Evolutionary conservation across 805 yeast genomes (phyloP), one percentile per base, ranked within the genome.

Genomic region (Ogataea wickerhamii): DNA sequence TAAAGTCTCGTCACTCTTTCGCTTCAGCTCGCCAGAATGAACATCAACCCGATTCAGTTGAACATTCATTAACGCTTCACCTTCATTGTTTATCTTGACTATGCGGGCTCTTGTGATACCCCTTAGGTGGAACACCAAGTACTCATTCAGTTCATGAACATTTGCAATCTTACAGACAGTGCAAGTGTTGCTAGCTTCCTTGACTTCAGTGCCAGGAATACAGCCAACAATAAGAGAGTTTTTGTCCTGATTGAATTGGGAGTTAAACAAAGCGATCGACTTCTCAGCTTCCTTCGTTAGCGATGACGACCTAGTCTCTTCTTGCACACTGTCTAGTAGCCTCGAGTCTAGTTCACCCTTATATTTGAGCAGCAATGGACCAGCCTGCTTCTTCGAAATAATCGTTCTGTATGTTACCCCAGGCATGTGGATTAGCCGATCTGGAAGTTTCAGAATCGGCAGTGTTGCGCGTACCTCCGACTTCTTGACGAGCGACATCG

Each of bases 351-450:
- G 32, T 8, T 23, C 22, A 5, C 33, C 28, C 12, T 17, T 10
- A 20, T 36, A 38, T 25, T 39, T 28, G 14, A 67, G 60, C 29
- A 78, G 56, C 14, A 78, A 55, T 3, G 69, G 63, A 8, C 71
- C 66, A 1, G 78, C 81, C 36, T 69, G 67, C 37, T 63, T 58
- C 37, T 70, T 62, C 13, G 70, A 56, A 37, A 78, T 71, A 2
- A 75, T 64, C n/a, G 80, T 74, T 39, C 75, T 71, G 57, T 80
- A 80, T 18, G 78, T 65, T 28, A 80, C 72, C 0, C 85, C 85
- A 1, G 87, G 86, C 6, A 80, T 50, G 21, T 78, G 66, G 11
- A 80, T 76, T 36, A 68, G 23, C 18, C 54, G 45, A 4, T 40
- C 41, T 13, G 42, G 47, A 7, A 56, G 43, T 32, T 40, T 47